Conservation (phyloP, 2,329 filamentous ascomycete genomes). For the Colletotrichum neosansevieriae region DNA sequence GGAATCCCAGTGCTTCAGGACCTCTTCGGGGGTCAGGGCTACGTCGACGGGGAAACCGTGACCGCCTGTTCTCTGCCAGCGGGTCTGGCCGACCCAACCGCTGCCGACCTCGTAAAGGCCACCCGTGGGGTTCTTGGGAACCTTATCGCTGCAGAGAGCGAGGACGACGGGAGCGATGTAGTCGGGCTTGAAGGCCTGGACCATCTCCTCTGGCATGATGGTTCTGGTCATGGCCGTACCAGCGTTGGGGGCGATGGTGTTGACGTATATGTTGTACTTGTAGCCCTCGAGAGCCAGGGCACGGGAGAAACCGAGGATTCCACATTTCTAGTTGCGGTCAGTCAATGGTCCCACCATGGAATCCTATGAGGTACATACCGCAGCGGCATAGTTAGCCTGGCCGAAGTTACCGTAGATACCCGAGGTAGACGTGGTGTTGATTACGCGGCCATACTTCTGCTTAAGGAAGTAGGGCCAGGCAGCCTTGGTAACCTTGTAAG, state of each 20-base stretch:
- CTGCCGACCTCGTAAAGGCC: constrained; percentile 94
- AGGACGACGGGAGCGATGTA: constrained; percentile 96
- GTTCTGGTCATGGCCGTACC: constrained; percentile 95
- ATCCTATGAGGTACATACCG: constrained; percentile 64
- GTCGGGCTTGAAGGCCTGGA: constrained; percentile 99
- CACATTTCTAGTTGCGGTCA: constrained; percentile 74
- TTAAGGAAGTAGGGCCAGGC: constrained; percentile 98
- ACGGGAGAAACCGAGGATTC: constrained; percentile 95
- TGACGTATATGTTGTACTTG: constrained; percentile 98
- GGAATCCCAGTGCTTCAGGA: constrained; percentile 79
- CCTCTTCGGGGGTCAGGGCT: constrained; percentile 84
- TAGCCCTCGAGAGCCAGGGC: constrained; percentile 91
- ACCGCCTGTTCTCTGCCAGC: constrained; percentile 94
- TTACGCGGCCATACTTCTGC: constrained; percentile 96
- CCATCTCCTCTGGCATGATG: constrained; percentile 95
- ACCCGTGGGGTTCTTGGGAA: constrained; percentile 85
- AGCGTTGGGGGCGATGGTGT: constrained; percentile 97
- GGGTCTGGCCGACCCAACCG: constrained; percentile 90
- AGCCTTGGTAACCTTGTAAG: constrained; percentile 96
- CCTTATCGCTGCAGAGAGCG: constrained; percentile 85
- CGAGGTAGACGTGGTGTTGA: constrained; percentile 97
- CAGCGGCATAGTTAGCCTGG: constrained; percentile 96
- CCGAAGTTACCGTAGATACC: constrained; percentile 99
- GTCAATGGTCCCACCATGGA: constrained; percentile 14
- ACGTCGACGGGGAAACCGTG: constrained; percentile 92